Base-by-base conservation (phyloP, 257 asterid species). In the Fraxinus quadrangulata region DNA sequence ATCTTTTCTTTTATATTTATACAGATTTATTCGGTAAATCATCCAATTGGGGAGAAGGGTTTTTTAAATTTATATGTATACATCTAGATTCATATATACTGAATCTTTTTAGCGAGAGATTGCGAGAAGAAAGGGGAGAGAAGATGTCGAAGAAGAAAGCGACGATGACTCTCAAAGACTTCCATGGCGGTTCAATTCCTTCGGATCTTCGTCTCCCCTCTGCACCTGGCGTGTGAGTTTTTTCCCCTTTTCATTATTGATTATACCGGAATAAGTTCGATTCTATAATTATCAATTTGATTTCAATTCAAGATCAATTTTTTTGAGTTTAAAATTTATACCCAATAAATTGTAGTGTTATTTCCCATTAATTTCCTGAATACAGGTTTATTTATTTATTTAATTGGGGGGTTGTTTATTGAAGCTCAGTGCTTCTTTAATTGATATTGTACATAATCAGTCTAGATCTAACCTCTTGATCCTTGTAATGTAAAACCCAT, bases 101-200 rank as follows among this genome's bases (percentile, higher is more conserved):
- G 71, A 81, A 70, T 75, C 42, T 6, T 56, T 36, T 79, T 54
- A 67, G 72, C 5, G 69, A 31, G 75, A 82, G 75, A 34, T 26
- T 37, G 39, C 61, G 75, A 40, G n/a, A 19, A 19, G 23, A 54
- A 9, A 61, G 76, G 83, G 37, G 71, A 79, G 33, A 63, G 68
- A 24, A 45, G 83, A 91, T 91, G 97, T 86, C 97, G 80, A 92
- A 92, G 93, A 91, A 94, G 93, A 94, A 94, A 87, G 96, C 96
- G 2, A 91, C 97, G 70, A 94, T 94, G 99, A 94, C 96, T 77
- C 90, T 94, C 28, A 94, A 91, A 83, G 97, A 94, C 85, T 94
- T 94, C 82, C 99, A 94, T 79, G 99, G 99, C 83, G 99, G 99
- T 83, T 92, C 95, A 16, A 94, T 94, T 77, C 99, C 97, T 81